Evolutionary conservation across 2,329 filamentous ascomycete genomes (phyloP), one percentile per base, ranked within the genome.

Genomic region (Monilinia fructigena): DNA sequence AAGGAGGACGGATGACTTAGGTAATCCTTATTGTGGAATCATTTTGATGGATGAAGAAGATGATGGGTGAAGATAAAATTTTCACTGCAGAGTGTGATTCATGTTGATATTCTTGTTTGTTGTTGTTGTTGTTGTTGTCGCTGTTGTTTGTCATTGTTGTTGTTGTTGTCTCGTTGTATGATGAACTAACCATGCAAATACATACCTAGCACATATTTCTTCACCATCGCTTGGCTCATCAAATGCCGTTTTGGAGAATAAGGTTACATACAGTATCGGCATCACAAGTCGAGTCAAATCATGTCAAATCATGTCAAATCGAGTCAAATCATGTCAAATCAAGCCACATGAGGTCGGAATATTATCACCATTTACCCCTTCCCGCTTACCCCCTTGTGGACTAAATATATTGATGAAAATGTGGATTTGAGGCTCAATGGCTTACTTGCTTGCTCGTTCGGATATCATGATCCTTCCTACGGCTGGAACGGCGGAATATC

Each of bases 381-480:
- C 23, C 26, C 26, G 48, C 56, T 48, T 48, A 5, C 0, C 56
- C 56, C 7, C 18, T 60, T 60, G 6, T 23, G 20, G 42, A 48
- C 12, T 60, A 60, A 42, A 38, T 12, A 6, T 60, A 28, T 60
- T 20, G 56, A 60, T 48, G 5, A 38, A 48, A 35, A 35, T 35
- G 42, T 60, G 56, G 42, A 48, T 48, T 14, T 60, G 56, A 60
- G 56, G 56, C 56, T 60, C 56, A 60, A 38, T 28, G 28, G 11
- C 31, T 35, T 35, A 35, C 31, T 35, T 35, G 28, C 56, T 35
- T 59, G 26, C 23, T 14, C n/a, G 5, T 56, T 59, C 42, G 56
- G 12, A 59, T 48, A 35, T 6, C 26, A 59, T 48, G n/a, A 59
- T 59, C 42, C 42, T 35, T 38, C 7, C 42, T 35, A 23, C 18